Evolutionary conservation across 2,329 filamentous ascomycete genomes (phyloP).

Genomic region (Apiospora arundinis): DNA sequence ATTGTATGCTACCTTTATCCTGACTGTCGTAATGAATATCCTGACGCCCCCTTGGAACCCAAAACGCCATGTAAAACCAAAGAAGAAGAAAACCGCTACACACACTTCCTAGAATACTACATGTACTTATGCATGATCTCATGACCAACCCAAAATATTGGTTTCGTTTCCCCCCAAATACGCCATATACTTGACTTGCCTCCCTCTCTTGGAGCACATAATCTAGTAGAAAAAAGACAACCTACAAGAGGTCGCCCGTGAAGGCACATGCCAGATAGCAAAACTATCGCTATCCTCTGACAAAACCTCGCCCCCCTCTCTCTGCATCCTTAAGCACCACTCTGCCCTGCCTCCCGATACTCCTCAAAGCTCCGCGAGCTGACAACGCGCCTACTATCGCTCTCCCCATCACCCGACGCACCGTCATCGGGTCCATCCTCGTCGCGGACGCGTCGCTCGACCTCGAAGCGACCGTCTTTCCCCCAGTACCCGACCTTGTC

Average conservation of each 20-base stretch:
- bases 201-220: not conserved
- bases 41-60: not conserved
- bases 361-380: constrained; percentile 32
- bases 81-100: not conserved
- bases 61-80: not conserved
- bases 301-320: not conserved
- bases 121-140: not conserved
- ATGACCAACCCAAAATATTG: not conserved
- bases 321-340: constrained; percentile 29
- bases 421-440: constrained; percentile 52
- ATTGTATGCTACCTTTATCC: not conserved
- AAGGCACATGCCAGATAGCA: not conserved
- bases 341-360: constrained; percentile 42
- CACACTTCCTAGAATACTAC: not conserved
- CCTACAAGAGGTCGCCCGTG: too few relatives aligned
- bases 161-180: not conserved
- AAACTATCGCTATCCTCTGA: not conserved
- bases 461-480: constrained; percentile 72
- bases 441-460: constrained; percentile 71
- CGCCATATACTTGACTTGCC: not conserved
- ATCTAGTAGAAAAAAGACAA: not conserved
- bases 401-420: not conserved
- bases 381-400: constrained; percentile 27
- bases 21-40: not conserved
- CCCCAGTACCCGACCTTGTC: constrained; percentile 69